Evolutionary conservation across 2,329 filamentous ascomycete genomes (phyloP), one percentile per base, ranked within the genome.

Genomic region (Apiospora pterosperma): DNA sequence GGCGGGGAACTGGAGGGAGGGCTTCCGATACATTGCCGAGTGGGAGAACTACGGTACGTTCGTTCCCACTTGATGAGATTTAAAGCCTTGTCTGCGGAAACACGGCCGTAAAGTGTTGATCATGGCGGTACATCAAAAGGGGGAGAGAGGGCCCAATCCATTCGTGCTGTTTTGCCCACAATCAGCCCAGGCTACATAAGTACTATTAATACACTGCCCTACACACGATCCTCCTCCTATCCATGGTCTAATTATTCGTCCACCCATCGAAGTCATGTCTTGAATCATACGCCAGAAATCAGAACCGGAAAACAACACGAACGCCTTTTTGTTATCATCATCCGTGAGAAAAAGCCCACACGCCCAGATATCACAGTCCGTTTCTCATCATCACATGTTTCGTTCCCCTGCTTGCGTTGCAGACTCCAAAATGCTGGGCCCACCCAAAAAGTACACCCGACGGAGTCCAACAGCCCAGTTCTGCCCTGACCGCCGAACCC

Each of bases 201-300:
- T 55, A 55, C 38, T 55, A 55, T 55, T 55, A 55, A 55, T 55
- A 55, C 48, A 55, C 11, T 31, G n/a, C 48, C 48, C 48, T 55
- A 55, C 48, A 34, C 19, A 55, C 8, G 12, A 34, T n/a, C 7
- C 2, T 34, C 28, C 16, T n/a, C n/a, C 21, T 19, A 34, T 55
- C 19, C 28, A n/a, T 19, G 16, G 25, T 31, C 48, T 19, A 55
- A 55, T 55, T 55, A 55, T 55, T 55, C 48, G 16, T 55, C 28
- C 25, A 55, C 21, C 48, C 48, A 34, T 55, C 25, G 48, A 55
- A 55, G 48, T 34, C 48, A 8, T 55, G 48, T 28, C 28, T n/a
- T 55, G 28, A 34, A 34, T n/a, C 19, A 8, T 34, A 55, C 48
- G 48, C 48, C 48, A n/a, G 28, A 55, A 52, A 55, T 55, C 28